These are phyloP conservation scores for Kodamaea hsintzibuensis DNA, from an alignment of 805 yeast genomes.

Conservation along the genomic window DNA sequence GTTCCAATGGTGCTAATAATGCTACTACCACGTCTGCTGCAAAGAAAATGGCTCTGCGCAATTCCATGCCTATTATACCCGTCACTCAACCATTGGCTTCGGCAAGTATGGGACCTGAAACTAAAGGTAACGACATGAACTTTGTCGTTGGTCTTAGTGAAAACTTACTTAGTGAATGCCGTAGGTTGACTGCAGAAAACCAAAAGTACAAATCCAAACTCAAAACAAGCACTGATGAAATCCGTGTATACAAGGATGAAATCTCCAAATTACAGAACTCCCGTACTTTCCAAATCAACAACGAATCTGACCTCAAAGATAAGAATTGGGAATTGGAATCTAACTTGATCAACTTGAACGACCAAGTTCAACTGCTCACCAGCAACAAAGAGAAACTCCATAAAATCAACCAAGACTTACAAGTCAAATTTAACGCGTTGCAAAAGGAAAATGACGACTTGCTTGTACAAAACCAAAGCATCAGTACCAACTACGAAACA, in stretches of 20 bases:
- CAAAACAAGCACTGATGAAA: slow-evolving; percentile 44
- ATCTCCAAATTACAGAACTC: slow-evolving; percentile 35
- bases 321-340: slow-evolving; percentile 66
- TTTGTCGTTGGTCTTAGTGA: slow-evolving; percentile 76
- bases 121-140: slow-evolving; percentile 61
- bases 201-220: slow-evolving; percentile 45
- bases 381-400: slow-evolving; percentile 41
- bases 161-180: slow-evolving; percentile 66
- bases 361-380: slow-evolving; percentile 41
- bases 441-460: slow-evolving; percentile 53
- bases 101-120: slow-evolving; percentile 40
- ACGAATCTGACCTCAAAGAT: slow-evolving; percentile 56
- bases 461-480: slow-evolving; percentile 38
- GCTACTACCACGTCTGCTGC: background rate
- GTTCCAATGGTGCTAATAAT: background rate
- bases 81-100: slow-evolving; percentile 3
- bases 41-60: slow-evolving; percentile 6
- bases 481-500: slow-evolving; percentile 39
- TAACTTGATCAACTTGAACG: slow-evolving; percentile 46
- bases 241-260: slow-evolving; percentile 38
- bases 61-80: slow-evolving; percentile 9
- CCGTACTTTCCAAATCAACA: slow-evolving; percentile 33
- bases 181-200: slow-evolving; percentile 68
- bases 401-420: slow-evolving; percentile 33
- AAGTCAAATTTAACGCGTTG: slow-evolving; percentile 24